Conservation (phyloP, 1,139 yeast genomes). For the Ogataea hybrid region DNA sequence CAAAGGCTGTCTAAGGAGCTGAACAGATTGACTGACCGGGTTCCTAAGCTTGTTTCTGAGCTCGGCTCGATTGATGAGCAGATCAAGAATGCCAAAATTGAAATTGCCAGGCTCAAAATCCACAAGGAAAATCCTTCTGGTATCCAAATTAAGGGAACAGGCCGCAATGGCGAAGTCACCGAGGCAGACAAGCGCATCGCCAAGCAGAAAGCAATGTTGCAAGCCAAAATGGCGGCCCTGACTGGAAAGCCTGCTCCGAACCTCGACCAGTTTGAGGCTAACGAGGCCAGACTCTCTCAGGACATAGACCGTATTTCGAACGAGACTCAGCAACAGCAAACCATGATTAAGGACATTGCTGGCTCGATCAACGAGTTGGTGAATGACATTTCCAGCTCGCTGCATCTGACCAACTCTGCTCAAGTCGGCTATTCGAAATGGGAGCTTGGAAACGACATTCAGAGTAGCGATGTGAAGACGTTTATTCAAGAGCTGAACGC, state of each 20-base stretch:
- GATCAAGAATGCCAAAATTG: constrained; percentile 66
- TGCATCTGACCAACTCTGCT: constrained; percentile 43
- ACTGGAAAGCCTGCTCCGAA: constrained; percentile 68
- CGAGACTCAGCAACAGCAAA: constrained; percentile 55
- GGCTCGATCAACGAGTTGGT: constrained; percentile 71
- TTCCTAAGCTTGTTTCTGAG: constrained; percentile 64
- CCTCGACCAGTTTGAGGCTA: constrained; percentile 47
- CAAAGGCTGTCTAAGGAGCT: constrained; percentile 48
- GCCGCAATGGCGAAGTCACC: constrained; percentile 80
- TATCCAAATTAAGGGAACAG: constrained; percentile 70
- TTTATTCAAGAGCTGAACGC: constrained; percentile 58
- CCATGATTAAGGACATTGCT: constrained; percentile 70
- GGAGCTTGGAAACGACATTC: constrained; percentile 84
- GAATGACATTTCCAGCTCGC: constrained; percentile 50
- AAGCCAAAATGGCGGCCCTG: constrained; percentile 85
- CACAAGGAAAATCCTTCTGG: constrained; percentile 66
- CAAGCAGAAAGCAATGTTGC: constrained; percentile 70
- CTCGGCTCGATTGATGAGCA: constrained; percentile 64
- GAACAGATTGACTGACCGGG: constrained; percentile 57
- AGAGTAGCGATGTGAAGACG: constrained; percentile 55
- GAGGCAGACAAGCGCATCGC: constrained; percentile 80
- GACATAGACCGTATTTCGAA: constrained; percentile 53
- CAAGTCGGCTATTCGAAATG: constrained; percentile 68
- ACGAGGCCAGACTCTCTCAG: constrained; percentile 55
- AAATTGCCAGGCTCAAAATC: constrained; percentile 53